Percentiles rank a stretch among this genome's conserved stretches.
Conservation (phyloP, 371 early-diverging fungal species). For the Mortierella sp. region DNA sequence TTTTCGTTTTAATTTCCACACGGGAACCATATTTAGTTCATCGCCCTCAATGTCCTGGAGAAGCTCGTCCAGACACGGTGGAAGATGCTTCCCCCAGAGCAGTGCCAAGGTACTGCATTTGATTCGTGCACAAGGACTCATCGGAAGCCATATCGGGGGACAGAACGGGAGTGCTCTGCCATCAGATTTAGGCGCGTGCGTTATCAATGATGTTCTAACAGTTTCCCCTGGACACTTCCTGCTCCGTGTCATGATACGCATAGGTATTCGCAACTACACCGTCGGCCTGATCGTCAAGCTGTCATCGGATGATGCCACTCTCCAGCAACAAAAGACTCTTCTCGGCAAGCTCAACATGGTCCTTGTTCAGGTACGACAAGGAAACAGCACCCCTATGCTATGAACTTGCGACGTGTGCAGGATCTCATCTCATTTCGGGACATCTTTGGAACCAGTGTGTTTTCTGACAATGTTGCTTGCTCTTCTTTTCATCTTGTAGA, state of each 20-base stretch:
- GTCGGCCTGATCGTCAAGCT: constrained; percentile 91
- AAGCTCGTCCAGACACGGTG: constrained; percentile 98
- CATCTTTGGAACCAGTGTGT: constrained; percentile 11
- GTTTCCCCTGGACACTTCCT: neutral
- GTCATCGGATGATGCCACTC: constrained; percentile 86
- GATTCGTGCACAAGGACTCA: neutral
- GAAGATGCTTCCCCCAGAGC: constrained; percentile 93
- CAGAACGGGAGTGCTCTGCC: neutral
- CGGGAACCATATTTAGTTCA: constrained; percentile 76
- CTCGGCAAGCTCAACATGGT: constrained; percentile 95
- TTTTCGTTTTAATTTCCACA: neutral
- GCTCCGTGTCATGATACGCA: neutral
- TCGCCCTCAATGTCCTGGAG: constrained; percentile 98
- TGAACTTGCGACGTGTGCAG: neutral
- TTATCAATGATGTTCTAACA: neutral
- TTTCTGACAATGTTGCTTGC: neutral
- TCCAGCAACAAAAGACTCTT: constrained; percentile 80
- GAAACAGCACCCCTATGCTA: neutral
- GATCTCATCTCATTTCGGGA: neutral
- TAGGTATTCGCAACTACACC: constrained; percentile 95
- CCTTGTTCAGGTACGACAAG: constrained; percentile 86
- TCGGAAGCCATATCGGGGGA: constrained; percentile 9
- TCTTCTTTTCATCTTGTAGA: constrained; percentile 65
- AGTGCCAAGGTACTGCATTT: constrained; percentile 83
- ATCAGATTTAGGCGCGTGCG: neutral